A percentile compares a stretch with the other conserved stretches of the same genome.
These are phyloP conservation scores for Pyrus betulifolia DNA, from an alignment of 306 rosid genomes.

Conservation along the genomic window DNA sequence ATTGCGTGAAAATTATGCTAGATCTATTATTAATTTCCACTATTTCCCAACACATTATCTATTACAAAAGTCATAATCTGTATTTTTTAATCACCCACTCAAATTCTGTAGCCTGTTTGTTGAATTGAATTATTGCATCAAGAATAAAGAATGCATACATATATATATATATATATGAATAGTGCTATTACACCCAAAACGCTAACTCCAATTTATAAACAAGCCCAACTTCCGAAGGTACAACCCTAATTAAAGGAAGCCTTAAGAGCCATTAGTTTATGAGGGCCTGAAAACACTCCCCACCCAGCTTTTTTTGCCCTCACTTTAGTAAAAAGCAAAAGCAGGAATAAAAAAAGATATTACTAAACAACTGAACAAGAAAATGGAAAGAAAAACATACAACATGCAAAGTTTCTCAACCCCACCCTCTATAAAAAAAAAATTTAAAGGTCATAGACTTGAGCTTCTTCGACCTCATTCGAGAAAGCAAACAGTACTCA, in stretches of 20 bases:
- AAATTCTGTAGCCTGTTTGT: neutral
- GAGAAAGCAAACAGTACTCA: slow-evolving; percentile 34
- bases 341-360: slow-evolving; percentile 41
- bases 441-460: slow-evolving; percentile 30
- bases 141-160: neutral
- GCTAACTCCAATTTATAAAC: slow-evolving; percentile 9
- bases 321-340: slow-evolving; percentile 57
- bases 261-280: slow-evolving; percentile 31
- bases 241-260: slow-evolving; percentile 43
- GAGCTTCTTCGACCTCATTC: slow-evolving; percentile 42
- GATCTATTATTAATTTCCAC: neutral
- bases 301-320: slow-evolving; percentile 45
- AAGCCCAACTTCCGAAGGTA: slow-evolving; percentile 36
- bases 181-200: slow-evolving; percentile 18
- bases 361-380: slow-evolving; percentile 35
- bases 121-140: neutral
- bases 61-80: neutral
- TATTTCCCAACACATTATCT: neutral
- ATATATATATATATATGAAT: neutral
- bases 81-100: neutral
- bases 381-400: slow-evolving; percentile 29
- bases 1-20: neutral
- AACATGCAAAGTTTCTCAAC: slow-evolving; percentile 45
- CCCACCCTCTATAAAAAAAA: slow-evolving; percentile 42
- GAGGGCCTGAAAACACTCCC: slow-evolving; percentile 30